These are phyloP conservation scores for Paracoccidioides brasiliensis DNA, from an alignment of 2,329 filamentous ascomycete species.

Conservation along the genomic window DNA sequence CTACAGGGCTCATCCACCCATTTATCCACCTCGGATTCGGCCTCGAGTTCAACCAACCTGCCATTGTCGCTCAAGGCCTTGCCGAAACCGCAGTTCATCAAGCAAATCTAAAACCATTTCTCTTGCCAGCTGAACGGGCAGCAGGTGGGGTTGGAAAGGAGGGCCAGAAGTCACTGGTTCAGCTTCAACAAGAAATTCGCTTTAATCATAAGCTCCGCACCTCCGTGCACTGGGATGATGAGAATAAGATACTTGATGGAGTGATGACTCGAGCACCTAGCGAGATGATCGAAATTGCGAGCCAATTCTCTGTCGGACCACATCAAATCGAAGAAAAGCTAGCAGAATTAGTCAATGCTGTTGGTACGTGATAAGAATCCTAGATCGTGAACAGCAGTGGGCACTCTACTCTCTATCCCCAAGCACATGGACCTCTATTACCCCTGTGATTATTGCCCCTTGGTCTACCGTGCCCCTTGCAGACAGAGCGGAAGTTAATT, in stretches of 20 bases:
- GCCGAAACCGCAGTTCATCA: constrained; percentile 63
- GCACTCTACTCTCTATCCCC: too few relatives aligned
- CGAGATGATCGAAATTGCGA: constrained; percentile 49
- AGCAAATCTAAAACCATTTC: constrained; percentile 38
- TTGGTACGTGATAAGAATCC: constrained; percentile 27
- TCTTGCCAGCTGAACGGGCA: constrained; percentile 31
- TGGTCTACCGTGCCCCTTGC: neutral
- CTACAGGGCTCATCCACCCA: constrained; percentile 56
- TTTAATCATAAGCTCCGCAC: constrained; percentile 43
- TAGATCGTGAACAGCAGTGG: neutral
- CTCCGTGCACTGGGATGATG: constrained; percentile 41
- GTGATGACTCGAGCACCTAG: constrained; percentile 50
- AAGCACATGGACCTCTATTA: too few relatives aligned
- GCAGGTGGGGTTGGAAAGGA: constrained; percentile 20
- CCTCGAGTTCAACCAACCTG: constrained; percentile 68
- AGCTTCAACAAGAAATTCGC: constrained; percentile 49
- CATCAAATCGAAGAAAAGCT: constrained; percentile 45
- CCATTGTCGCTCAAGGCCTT: constrained; percentile 65
- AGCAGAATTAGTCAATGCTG: constrained; percentile 58
- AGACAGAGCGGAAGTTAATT: neutral
- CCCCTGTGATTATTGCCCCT: neutral
- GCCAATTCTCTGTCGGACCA: constrained; percentile 43
- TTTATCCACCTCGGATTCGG: constrained; percentile 78
- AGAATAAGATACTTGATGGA: constrained; percentile 56
- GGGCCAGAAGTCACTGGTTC: constrained; percentile 34